These are phyloP conservation scores for Cercis canadensis DNA, from an alignment of 306 rosid genomes.

Conservation along the genomic window DNA sequence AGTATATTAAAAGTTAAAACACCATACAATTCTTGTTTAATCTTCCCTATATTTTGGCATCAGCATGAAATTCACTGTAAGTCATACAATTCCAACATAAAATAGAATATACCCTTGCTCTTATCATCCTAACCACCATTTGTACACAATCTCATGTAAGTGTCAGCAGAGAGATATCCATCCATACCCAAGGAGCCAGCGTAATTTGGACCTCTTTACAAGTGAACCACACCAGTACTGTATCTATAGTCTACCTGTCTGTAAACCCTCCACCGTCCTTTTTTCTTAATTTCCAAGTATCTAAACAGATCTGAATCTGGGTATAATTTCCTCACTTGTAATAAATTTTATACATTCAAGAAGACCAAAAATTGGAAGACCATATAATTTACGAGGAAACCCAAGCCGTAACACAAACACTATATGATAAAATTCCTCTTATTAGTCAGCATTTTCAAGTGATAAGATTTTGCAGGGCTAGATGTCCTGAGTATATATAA, in stretches of 20 bases:
- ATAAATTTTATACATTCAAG: slow-evolving; percentile 3
- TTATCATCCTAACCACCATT: background rate
- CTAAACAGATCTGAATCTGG: slow-evolving; percentile 9
- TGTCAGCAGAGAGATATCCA: slow-evolving; percentile 1
- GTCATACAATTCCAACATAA: background rate
- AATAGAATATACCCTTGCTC: background rate
- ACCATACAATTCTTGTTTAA: background rate
- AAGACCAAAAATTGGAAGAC: no score
- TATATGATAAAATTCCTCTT: background rate
- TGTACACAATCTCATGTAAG: background rate
- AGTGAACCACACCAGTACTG: background rate
- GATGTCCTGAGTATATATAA: slow-evolving; percentile 15
- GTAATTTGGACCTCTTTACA: background rate
- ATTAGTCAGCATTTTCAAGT: slow-evolving; percentile 1
- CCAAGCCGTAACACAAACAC: no score
- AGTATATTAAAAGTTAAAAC: no score
- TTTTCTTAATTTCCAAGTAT: slow-evolving; percentile 8
- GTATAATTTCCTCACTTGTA: background rate
- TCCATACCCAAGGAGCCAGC: background rate
- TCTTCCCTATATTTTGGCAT: background rate
- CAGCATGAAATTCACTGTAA: background rate
- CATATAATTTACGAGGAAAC: no score
- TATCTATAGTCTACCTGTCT: slow-evolving; percentile 9
- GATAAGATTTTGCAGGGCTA: slow-evolving; percentile 1
- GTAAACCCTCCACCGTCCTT: background rate